These are phyloP conservation scores for Trichoderma harzianum DNA, from an alignment of 2,329 filamentous ascomycete genomes.

Conservation along the genomic window DNA sequence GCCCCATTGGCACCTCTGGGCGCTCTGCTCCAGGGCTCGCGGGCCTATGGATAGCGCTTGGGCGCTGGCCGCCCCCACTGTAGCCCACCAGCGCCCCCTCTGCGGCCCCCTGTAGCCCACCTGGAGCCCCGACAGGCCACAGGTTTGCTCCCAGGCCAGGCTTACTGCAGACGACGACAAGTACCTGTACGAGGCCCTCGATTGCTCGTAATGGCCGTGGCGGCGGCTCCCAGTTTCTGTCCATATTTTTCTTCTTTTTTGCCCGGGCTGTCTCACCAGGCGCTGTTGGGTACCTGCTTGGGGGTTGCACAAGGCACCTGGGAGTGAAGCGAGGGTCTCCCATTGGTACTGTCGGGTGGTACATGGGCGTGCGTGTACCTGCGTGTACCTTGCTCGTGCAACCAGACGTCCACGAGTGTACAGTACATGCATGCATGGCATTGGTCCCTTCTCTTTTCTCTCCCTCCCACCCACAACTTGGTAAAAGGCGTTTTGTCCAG, in stretches of 20 bases:
- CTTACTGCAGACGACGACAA: neutral
- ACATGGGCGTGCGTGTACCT: neutral
- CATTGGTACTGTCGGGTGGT: neutral
- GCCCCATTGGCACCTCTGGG: slow-evolving; percentile 1
- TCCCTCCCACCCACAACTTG: neutral
- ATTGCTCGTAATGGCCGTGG: neutral
- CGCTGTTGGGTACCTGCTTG: neutral
- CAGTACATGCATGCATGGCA: neutral
- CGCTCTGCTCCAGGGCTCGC: slow-evolving; percentile 2
- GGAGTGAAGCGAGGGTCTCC: neutral
- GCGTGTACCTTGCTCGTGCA: neutral
- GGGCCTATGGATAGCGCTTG: slow-evolving; percentile 7
- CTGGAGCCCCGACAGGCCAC: neutral
- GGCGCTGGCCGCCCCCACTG: slow-evolving; percentile 3
- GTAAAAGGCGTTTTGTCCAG: neutral
- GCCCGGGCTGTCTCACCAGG: neutral
- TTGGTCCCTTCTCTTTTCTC: neutral
- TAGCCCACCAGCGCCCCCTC: neutral
- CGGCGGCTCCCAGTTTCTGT: neutral
- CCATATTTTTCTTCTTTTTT: neutral
- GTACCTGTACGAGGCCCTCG: neutral
- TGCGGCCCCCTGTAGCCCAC: neutral
- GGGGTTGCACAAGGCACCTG: neutral
- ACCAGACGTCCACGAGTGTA: neutral
- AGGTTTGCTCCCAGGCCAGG: neutral